Conservation (phyloP, 176 grass and related monocot genomes). For the Oryza glaberrima region DNA sequence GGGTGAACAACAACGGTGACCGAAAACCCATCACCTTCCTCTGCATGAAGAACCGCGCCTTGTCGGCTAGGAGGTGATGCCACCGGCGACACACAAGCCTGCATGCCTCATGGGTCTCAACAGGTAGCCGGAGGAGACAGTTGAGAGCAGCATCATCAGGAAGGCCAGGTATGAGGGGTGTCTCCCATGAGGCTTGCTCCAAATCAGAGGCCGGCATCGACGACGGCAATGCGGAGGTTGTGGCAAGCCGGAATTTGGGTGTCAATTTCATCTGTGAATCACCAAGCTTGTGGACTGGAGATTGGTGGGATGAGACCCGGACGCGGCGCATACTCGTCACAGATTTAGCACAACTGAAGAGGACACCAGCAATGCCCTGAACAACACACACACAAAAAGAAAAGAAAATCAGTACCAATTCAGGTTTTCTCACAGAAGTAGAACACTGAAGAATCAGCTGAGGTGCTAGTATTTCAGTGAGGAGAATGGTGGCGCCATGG, state of each 20-base stretch:
- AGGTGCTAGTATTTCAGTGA: not conserved
- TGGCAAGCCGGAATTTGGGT: slow-evolving; percentile 68
- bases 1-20: slow-evolving; percentile 69
- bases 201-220: not conserved
- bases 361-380: not conserved
- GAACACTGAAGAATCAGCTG: not conserved
- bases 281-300: slow-evolving; percentile 85
- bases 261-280: slow-evolving; percentile 80
- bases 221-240: not conserved
- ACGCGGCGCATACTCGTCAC: slow-evolving; percentile 71
- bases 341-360: not conserved
- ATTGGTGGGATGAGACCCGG: slow-evolving; percentile 77
- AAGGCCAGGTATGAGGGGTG: slow-evolving; percentile 73
- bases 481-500: not conserved
- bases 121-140: slow-evolving; percentile 84
- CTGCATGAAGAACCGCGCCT: slow-evolving; percentile 64
- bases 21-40: slow-evolving; percentile 56
- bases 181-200: slow-evolving; percentile 26
- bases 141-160: slow-evolving; percentile 85
- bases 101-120: slow-evolving; percentile 55
- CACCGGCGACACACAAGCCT: slow-evolving; percentile 80
- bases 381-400: too few relatives aligned
- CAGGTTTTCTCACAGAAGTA: not conserved
- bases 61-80: slow-evolving; percentile 69
- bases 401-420: not conserved